Conservation (phyloP, 352 stramenopile species). For the Thalassiosira hispida region DNA sequence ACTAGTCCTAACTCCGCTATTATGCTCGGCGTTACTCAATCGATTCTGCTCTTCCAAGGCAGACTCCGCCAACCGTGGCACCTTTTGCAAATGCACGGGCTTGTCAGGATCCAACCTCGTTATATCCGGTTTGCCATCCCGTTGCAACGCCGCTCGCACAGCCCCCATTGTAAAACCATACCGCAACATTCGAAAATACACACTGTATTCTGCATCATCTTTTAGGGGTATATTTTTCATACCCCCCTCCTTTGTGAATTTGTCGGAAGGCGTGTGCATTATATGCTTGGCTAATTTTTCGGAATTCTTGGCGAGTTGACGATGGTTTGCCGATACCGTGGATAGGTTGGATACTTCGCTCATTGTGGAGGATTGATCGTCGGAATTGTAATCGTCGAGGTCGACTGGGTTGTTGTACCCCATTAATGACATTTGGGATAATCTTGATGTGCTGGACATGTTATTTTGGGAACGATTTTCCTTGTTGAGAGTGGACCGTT, state of each 20-base stretch:
- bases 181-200: conserved; percentile 79
- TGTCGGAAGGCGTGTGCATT: conserved; percentile 5
- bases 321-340: conserved; percentile 14
- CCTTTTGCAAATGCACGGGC: conserved; percentile 33
- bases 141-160: conserved; percentile 90
- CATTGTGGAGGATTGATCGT: conserved; percentile 8
- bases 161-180: conserved; percentile 90
- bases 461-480: conserved; percentile 1
- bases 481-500: no score
- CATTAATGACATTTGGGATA: neutral
- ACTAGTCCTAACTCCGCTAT: no score
- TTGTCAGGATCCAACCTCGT: conserved; percentile 72
- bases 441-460: neutral
- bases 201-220: conserved; percentile 60
- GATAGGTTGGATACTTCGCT: conserved; percentile 23
- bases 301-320: conserved; percentile 7
- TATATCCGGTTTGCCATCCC: conserved; percentile 85
- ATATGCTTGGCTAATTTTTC: conserved; percentile 27
- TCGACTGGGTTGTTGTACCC: neutral
- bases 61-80: neutral
- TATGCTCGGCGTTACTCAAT: neutral
- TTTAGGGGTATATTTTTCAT: conserved; percentile 48
- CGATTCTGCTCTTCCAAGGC: neutral
- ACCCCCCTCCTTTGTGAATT: conserved; percentile 12
- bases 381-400: neutral